A percentile compares a stretch with the other conserved stretches of the same genome.
Evolutionary conservation across 257 asterid species (phyloP).

Genomic region (Scutellaria baicalensis): DNA sequence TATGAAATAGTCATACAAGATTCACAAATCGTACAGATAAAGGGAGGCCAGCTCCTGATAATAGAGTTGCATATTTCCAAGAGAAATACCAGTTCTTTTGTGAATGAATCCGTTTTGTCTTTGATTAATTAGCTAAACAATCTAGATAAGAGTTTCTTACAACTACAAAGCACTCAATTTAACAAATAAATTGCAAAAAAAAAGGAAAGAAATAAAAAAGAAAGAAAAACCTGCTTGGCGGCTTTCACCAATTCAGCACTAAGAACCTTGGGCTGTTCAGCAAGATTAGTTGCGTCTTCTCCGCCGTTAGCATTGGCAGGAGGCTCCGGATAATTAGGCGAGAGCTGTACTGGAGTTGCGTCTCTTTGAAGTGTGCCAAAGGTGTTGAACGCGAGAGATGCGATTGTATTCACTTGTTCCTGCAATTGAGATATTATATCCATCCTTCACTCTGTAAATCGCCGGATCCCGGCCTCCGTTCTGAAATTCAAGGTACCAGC

Average conservation of each 20-base stretch:
- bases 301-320: conserved; percentile 38
- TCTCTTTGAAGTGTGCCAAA: conserved; percentile 91
- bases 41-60: neutral
- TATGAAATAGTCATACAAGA: neutral
- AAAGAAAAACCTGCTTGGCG: conserved; percentile 81
- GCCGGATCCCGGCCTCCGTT: neutral
- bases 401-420: conserved; percentile 69
- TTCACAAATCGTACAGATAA: neutral
- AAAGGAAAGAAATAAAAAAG: too few species aligned
- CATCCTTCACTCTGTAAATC: conserved; percentile 25
- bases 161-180: neutral
- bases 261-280: conserved; percentile 75
- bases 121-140: neutral
- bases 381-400: conserved; percentile 73
- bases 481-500: neutral
- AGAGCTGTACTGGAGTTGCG: conserved; percentile 82
- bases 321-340: conserved; percentile 86
- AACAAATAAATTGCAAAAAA: neutral
- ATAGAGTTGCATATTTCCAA: neutral
- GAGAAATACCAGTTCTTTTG: neutral
- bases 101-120: neutral
- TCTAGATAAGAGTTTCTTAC: neutral
- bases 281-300: conserved; percentile 50
- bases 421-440: conserved; percentile 85
- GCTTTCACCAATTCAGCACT: conserved; percentile 83